Base-by-base conservation (phyloP, 1,284 basidiomycete genomes). In the Leccinum proliferum region DNA sequence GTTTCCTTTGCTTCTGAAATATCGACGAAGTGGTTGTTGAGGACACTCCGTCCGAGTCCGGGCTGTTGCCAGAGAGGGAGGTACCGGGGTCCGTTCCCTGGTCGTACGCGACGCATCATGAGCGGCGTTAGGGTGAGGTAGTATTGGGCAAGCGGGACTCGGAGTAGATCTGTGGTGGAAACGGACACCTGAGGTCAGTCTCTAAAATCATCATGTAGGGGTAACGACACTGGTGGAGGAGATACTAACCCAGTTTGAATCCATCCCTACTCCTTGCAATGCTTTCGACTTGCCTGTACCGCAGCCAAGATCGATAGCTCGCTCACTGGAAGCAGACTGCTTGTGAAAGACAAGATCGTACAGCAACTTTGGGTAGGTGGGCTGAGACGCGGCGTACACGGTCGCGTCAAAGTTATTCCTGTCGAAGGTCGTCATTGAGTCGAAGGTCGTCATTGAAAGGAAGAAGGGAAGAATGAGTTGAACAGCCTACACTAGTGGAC, bases 61-160 rank as follows among this genome's bases (percentile, higher is more conserved):
- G 92, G 93, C 61, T 88, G 86, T 68, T 92, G 82, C 83, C 90
- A 94, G 70, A 92, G 83, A 94, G 70, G 15, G 83, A 85, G n/a
- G 78, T 77, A 2, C 66, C 57, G 1, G 77, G 79, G 66, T 88
- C 82, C 2, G 71, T 75, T 0, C 87, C 87, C 69, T 87, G 83
- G 0, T 81, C 76, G 71, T 88, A 83, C 80, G 67, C 29, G 29
- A 32, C 29, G 29, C 21, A 21, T 21, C 21, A 93, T 88, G 53
- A 88, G 75, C 0, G 81, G 77, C 1, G 84, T 83, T 7, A 89
- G 76, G 1, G 77, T 71, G 0, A 90, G 89, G 67, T 84, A 83
- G 29, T 32, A 32, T 18, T 78, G 69, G 0, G 78, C 8, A 95
- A 79, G 35, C 87, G 82, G 71, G 93, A 85, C 72, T 94, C 91